phyloP scores from a whole-genome alignment of 2,329 filamentous ascomycete species.

The Talaromyces sp. region DNA sequence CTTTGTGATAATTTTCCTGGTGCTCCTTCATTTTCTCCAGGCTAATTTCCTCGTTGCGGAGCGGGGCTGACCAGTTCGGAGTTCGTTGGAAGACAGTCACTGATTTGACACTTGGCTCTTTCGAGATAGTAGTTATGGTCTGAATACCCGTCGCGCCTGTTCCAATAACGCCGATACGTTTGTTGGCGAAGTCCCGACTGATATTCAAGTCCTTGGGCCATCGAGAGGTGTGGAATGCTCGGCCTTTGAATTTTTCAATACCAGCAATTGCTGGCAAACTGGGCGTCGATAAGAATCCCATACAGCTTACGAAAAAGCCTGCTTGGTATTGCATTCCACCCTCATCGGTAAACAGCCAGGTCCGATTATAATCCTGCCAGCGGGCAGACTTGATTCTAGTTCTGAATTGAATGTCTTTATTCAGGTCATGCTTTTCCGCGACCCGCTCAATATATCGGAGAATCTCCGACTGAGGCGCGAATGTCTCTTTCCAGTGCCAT shows the following conservation, averaged over 20 bases:
- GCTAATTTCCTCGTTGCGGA: slow-evolving; percentile 19
- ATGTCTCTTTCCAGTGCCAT: slow-evolving; percentile 43
- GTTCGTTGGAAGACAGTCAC: slow-evolving; percentile 21
- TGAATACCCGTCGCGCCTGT: slow-evolving; percentile 42
- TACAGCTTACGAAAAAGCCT: slow-evolving; percentile 41
- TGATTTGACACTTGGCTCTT: slow-evolving; percentile 16
- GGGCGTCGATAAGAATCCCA: slow-evolving; percentile 43
- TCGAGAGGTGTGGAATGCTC: slow-evolving; percentile 43
- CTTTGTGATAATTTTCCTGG: slow-evolving; percentile 15
- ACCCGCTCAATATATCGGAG: slow-evolving; percentile 39
- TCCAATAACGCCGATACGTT: slow-evolving; percentile 29
- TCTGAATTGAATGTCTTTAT: slow-evolving; percentile 45
- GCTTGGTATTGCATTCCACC: slow-evolving; percentile 24
- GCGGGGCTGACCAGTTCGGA: slow-evolving; percentile 22
- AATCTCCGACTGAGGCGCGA: slow-evolving; percentile 38
- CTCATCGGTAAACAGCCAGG: slow-evolving; percentile 36
- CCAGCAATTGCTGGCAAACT: slow-evolving; percentile 42
- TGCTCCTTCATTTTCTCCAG: slow-evolving; percentile 18
- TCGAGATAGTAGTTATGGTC: slow-evolving; percentile 16
- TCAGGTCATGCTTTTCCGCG: slow-evolving; percentile 35
- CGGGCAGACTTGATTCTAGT: slow-evolving; percentile 38
- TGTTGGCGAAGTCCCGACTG: slow-evolving; percentile 23
- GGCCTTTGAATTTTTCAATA: slow-evolving; percentile 43
- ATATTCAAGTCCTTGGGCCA: slow-evolving; percentile 40
- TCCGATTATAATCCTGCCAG: slow-evolving; percentile 33